Percentiles rank a stretch among this genome's conserved stretches.
Evolutionary conservation across 2,329 filamentous ascomycete species (phyloP).

Genomic region (Madurella mycetomatis): DNA sequence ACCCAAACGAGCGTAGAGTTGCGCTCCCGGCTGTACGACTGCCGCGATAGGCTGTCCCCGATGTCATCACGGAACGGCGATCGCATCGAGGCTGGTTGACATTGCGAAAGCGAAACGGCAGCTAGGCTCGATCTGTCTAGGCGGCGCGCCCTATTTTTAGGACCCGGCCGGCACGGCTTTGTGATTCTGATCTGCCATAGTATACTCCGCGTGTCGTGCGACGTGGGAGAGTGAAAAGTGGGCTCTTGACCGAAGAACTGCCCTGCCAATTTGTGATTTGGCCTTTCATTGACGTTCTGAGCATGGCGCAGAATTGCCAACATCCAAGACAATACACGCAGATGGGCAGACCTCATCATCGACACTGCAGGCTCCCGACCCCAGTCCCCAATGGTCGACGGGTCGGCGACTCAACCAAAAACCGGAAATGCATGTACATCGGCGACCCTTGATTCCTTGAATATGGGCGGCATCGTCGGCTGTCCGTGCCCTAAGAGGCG

Average conservation of each 20-base stretch:
- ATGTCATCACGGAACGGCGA: slow-evolving; percentile 12
- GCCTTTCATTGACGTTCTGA: no score
- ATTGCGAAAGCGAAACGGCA: slow-evolving; percentile 13
- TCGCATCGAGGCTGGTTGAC: slow-evolving; percentile 12
- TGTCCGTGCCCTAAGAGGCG: slow-evolving; percentile 1
- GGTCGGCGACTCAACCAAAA: slow-evolving; percentile 7
- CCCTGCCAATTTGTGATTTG: background rate
- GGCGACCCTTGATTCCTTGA: background rate
- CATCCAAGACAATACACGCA: no score
- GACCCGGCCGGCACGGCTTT: slow-evolving; percentile 12
- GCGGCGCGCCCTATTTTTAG: slow-evolving; percentile 24
- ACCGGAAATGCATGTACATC: background rate
- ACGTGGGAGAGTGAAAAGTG: no score
- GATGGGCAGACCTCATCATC: background rate
- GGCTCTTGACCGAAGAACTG: background rate
- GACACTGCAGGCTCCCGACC: background rate
- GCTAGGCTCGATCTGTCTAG: slow-evolving; percentile 17
- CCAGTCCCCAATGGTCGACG: background rate
- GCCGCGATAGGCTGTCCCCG: slow-evolving; percentile 3
- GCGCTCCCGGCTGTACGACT: slow-evolving; percentile 5
- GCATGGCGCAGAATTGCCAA: no score
- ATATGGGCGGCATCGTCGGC: slow-evolving; percentile 1
- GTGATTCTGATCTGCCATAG: slow-evolving; percentile 14
- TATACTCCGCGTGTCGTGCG: no score
- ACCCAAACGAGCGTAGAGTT: background rate